Evolutionary conservation across 495 filamentous ascomycete species (phyloP).

Genomic region (Parachaetomium inaequale): DNA sequence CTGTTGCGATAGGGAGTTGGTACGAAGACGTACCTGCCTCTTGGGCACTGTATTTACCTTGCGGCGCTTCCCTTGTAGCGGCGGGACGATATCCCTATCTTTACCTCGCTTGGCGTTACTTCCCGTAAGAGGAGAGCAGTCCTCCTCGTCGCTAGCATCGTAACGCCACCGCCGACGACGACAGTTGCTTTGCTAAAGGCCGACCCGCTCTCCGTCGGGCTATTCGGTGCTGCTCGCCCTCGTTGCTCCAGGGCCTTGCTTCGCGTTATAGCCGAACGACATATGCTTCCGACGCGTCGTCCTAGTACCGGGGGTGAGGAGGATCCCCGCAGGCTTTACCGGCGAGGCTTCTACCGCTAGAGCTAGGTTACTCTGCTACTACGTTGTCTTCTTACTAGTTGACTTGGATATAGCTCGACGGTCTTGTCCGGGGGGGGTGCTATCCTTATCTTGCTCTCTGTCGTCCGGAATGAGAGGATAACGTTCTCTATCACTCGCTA

Average conservation of each 20-base stretch:
- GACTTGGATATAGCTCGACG: no score
- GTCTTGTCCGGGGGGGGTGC: not conserved
- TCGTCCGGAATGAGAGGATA: no score
- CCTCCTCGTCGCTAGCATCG: not conserved
- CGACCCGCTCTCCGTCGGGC: conserved; percentile 37
- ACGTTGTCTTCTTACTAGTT: no score
- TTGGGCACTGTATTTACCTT: conserved; percentile 18
- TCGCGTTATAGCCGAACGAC: conserved; percentile 69
- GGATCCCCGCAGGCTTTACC: no score
- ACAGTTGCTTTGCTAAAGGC: not conserved
- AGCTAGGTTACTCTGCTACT: no score
- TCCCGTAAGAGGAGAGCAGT: not conserved
- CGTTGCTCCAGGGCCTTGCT: conserved; percentile 30
- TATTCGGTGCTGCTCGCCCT: conserved; percentile 46
- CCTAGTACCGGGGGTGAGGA: no score
- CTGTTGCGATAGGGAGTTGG: not conserved
- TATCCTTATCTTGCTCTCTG: conserved; percentile 1
- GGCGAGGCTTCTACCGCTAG: no score
- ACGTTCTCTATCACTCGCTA: no score
- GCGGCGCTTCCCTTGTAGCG: conserved; percentile 2
- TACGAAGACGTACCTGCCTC: conserved; percentile 16
- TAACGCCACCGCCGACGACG: not conserved
- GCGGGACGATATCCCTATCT: not conserved
- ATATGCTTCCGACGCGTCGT: conserved; percentile 67
- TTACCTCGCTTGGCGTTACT: conserved; percentile 1